These are phyloP conservation scores for Stenocarpella maydis DNA, from an alignment of 2,329 filamentous ascomycete species.

Conservation along the genomic window DNA sequence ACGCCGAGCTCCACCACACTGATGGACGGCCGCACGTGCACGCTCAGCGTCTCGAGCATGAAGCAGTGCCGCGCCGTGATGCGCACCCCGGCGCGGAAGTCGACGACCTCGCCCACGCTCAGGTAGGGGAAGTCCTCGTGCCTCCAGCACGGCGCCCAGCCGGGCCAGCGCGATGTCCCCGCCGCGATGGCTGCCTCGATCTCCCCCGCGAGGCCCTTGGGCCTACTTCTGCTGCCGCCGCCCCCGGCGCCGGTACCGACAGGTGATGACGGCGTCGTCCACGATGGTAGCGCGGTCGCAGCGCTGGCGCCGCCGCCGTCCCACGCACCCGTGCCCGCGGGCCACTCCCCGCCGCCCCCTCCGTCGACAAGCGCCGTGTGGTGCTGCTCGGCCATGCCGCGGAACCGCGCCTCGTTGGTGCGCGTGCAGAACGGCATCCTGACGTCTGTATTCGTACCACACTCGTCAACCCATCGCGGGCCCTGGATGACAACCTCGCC, in stretches of 20 bases:
- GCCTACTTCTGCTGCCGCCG: background rate
- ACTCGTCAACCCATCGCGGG: constrained; percentile 58
- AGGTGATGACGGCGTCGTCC: background rate
- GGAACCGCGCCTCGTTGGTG: constrained; percentile 39
- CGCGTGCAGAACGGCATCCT: constrained; percentile 55
- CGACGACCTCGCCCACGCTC: constrained; percentile 55
- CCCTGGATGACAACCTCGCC: constrained; percentile 47
- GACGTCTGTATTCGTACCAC: constrained; percentile 52
- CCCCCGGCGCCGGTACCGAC: background rate
- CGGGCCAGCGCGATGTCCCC: constrained; percentile 40
- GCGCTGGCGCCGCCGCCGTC: constrained; percentile 26
- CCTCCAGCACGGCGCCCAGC: constrained; percentile 59
- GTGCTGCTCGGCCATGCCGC: background rate
- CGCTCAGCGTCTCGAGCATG: constrained; percentile 52
- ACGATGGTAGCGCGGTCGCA: background rate
- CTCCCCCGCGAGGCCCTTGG: constrained; percentile 7
- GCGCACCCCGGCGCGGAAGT: constrained; percentile 49
- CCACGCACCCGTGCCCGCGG: constrained; percentile 24
- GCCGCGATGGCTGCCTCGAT: constrained; percentile 9
- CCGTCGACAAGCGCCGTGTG: constrained; percentile 32
- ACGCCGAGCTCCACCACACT: constrained; percentile 42
- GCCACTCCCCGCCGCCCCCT: constrained; percentile 44
- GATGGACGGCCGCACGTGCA: constrained; percentile 51
- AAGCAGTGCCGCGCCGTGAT: constrained; percentile 38
- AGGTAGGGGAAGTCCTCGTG: constrained; percentile 62